Conservation (phyloP, 768 basidiomycete species). For the Lactarius indigo region DNA sequence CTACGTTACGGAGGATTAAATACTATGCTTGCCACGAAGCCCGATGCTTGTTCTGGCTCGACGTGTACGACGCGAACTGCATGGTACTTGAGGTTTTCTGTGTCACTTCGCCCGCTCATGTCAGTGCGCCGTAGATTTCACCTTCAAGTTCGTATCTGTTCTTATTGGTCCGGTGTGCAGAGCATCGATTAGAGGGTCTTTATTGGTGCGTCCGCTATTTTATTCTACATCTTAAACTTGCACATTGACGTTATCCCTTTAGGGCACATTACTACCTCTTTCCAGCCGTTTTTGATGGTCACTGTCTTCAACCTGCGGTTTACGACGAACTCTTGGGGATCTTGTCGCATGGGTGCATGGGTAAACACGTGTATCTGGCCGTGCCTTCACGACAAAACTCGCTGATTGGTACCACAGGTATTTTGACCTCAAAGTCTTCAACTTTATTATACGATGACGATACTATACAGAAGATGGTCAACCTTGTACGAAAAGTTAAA, state of each 20-base stretch:
- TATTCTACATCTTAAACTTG: slow-evolving; percentile 5
- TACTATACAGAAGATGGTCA: background rate
- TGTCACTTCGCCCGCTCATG: background rate
- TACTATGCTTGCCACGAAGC: background rate
- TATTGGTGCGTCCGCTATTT: slow-evolving; percentile 25
- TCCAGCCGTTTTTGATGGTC: background rate
- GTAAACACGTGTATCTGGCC: slow-evolving; percentile 28
- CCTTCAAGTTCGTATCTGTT: too few species aligned
- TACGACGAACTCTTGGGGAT: slow-evolving; percentile 37
- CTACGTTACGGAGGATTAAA: slow-evolving; percentile 17
- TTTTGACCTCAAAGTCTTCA: background rate
- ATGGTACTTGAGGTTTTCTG: slow-evolving; percentile 29
- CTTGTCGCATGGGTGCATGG: slow-evolving; percentile 36
- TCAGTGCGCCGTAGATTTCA: background rate
- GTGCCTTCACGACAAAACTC: background rate
- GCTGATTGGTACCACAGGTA: background rate
- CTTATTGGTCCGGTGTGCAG: slow-evolving; percentile 2
- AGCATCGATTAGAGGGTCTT: slow-evolving; percentile 22
- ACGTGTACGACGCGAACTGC: slow-evolving; percentile 36
- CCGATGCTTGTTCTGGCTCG: slow-evolving; percentile 17
- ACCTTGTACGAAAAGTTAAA: background rate
- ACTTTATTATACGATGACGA: background rate
- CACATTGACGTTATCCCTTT: slow-evolving; percentile 2
- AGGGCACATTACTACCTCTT: slow-evolving; percentile 24
- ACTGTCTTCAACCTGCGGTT: slow-evolving; percentile 3